Percentiles rank a stretch among this genome's conserved stretches.
phyloP scores from a whole-genome alignment of 805 yeast species.

The Spathaspora boniae region DNA sequence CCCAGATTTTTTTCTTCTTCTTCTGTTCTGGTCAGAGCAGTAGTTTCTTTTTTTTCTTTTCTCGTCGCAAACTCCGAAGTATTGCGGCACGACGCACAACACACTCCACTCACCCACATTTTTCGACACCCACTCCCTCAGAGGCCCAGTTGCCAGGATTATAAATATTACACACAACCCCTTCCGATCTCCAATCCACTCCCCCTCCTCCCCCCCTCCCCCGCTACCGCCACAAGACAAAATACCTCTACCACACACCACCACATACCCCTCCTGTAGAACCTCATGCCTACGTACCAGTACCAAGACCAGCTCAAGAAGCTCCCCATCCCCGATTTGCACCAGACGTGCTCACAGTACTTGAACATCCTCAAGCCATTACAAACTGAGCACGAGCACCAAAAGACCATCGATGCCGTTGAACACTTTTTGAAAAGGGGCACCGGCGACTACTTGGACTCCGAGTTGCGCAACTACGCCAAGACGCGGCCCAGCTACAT shows the following conservation, averaged over 20 bases:
- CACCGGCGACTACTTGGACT: conserved; percentile 57
- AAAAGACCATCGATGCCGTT: conserved; percentile 57
- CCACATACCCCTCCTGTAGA: no score
- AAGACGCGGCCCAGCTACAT: conserved; percentile 72
- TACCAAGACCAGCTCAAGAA: conserved; percentile 57
- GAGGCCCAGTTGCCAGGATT: no score
- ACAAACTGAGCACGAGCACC: conserved; percentile 74
- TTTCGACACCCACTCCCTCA: neutral
- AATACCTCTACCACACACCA: no score
- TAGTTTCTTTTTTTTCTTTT: no score
- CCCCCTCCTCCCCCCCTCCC: no score
- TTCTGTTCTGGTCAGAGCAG: neutral
- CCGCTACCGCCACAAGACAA: no score
- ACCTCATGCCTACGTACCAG: conserved; percentile 48
- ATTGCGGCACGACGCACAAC: no score
- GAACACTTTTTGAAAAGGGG: conserved; percentile 48
- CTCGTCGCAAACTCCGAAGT: no score
- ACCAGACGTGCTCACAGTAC: conserved; percentile 64
- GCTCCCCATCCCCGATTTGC: conserved; percentile 78
- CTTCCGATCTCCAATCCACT: neutral
- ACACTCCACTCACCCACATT: neutral
- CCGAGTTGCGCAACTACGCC: conserved; percentile 58
- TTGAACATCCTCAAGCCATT: conserved; percentile 69
- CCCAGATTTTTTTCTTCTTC: neutral
- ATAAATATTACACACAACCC: neutral